Base-by-base conservation (phyloP, 768 basidiomycete species). In the Boletus huronensis region DNA sequence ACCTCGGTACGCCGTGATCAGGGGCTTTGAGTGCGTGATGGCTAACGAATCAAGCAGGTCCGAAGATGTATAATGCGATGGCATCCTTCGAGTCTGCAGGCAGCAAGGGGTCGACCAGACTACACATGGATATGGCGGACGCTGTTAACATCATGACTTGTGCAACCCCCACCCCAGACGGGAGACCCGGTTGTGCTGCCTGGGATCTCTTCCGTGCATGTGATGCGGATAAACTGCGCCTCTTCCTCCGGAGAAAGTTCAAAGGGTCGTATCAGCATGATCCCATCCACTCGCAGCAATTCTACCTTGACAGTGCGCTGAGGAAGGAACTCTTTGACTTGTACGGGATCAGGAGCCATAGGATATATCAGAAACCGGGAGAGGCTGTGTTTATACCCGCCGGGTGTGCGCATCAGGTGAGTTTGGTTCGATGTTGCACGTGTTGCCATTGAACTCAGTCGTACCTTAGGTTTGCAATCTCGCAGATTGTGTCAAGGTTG, bases 341-440 rank as follows among this genome's bases (percentile, higher is more conserved):
- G 59, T 77, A 77, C 54, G 86, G 85, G 2, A 90, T 98, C 28
- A 82, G 74, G 73, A 88, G 89, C 57, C 87, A 84, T 73, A 75
- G 93, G 51, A 79, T 98, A 19, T 95, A 93, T 70, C 96, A 98
- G 71, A 80, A 82, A 60, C 90, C 91, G 3, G 93, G 93, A 19
- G 90, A 98, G 65, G 95, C 93, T 0, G 86, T 98, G 13, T 94
- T 97, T 70, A 93, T 98, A 57, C 95, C 95, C 14, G 95, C 95
- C 4, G 95, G 93, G 23, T 93, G 89, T 69, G 89, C 90, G 1
- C 91, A 93, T 70, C 91, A 93, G 83, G 90, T 89, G 50, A 50
- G 80, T 65, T 42, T 5, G 39, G 34, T 41, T 42, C 25, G 10
- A 55, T 25, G 16, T 36, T 49, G 29, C 32, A 42, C 31, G n/a